Evolutionary conservation across 768 basidiomycete genomes (phyloP).

Genomic region (Tricholoma flavovirens): DNA sequence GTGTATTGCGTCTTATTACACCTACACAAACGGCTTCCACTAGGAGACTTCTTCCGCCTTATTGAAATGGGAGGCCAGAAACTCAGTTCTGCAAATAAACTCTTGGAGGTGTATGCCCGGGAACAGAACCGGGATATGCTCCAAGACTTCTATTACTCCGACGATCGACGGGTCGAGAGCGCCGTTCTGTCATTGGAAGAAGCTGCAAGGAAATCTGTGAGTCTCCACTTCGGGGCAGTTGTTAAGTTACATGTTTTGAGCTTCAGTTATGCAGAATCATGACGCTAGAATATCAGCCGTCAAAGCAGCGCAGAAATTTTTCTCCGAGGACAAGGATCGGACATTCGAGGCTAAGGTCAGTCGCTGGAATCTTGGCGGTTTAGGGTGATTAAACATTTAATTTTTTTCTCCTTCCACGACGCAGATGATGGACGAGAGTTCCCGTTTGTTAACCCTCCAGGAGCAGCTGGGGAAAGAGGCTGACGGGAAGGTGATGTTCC

Average conservation of each 20-base stretch:
- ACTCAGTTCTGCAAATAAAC: slow-evolving; percentile 66
- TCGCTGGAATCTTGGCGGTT: neutral
- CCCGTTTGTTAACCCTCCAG: slow-evolving; percentile 70
- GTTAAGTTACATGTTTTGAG: neutral
- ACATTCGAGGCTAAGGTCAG: slow-evolving; percentile 84
- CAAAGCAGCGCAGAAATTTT: slow-evolving; percentile 85
- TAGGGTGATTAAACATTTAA: neutral
- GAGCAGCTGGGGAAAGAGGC: slow-evolving; percentile 85
- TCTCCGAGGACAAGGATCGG: slow-evolving; percentile 91
- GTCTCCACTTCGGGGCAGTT: slow-evolving; percentile 5
- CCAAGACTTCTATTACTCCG: slow-evolving; percentile 95
- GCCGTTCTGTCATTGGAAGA: slow-evolving; percentile 87
- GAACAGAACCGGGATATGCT: slow-evolving; percentile 91
- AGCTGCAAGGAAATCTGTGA: slow-evolving; percentile 59
- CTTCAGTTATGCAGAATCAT: slow-evolving; percentile 52
- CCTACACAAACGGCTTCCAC: slow-evolving; percentile 71
- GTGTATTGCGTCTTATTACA: slow-evolving; percentile 93
- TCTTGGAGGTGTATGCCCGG: slow-evolving; percentile 85
- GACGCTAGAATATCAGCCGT: slow-evolving; percentile 63
- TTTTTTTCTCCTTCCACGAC: neutral
- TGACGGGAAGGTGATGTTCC: slow-evolving; percentile 71
- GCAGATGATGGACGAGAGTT: slow-evolving; percentile 90
- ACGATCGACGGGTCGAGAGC: slow-evolving; percentile 91
- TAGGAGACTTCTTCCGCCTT: slow-evolving; percentile 91
- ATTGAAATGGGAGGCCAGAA: slow-evolving; percentile 84